phyloP scores from a whole-genome alignment of 78 protist genomes.

The Dictyostelium intermedium region DNA sequence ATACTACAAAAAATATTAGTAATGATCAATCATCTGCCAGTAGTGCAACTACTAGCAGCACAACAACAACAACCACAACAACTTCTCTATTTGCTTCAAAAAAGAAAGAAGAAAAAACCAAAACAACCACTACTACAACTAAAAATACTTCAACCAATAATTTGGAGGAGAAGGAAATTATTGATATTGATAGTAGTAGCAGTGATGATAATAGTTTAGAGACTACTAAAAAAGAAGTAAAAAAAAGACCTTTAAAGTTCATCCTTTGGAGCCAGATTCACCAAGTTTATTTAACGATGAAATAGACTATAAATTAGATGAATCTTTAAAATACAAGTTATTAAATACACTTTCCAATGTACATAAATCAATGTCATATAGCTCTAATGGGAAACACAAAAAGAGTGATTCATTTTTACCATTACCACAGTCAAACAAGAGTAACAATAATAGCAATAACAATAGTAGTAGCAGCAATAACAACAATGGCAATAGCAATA shows the following conservation, averaged over 20 bases:
- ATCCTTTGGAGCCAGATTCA: conserved; percentile 37
- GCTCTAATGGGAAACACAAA: not conserved
- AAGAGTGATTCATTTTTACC: not conserved
- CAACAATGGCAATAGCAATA: not conserved
- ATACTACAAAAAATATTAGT: no score
- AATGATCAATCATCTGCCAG: not conserved
- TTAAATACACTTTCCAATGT: not conserved
- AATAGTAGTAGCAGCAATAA: not conserved
- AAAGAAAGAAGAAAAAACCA: not conserved
- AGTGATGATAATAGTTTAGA: not conserved
- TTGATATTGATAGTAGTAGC: not conserved
- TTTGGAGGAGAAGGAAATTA: not conserved
- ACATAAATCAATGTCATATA: not conserved
- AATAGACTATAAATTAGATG: not conserved
- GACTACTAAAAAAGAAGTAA: not conserved
- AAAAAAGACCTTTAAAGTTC: not conserved
- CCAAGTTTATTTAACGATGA: not conserved
- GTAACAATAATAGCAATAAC: not conserved
- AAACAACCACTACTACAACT: not conserved
- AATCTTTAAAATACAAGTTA: conserved; percentile 8
- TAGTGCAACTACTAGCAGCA: not conserved
- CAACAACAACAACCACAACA: not conserved
- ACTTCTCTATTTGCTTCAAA: not conserved
- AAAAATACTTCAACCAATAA: not conserved
- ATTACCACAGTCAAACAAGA: not conserved